Percentiles rank a stretch among this genome's conserved stretches.
Conservation (phyloP, 495 filamentous ascomycete species). For the Barbatosphaeria neglecta region DNA sequence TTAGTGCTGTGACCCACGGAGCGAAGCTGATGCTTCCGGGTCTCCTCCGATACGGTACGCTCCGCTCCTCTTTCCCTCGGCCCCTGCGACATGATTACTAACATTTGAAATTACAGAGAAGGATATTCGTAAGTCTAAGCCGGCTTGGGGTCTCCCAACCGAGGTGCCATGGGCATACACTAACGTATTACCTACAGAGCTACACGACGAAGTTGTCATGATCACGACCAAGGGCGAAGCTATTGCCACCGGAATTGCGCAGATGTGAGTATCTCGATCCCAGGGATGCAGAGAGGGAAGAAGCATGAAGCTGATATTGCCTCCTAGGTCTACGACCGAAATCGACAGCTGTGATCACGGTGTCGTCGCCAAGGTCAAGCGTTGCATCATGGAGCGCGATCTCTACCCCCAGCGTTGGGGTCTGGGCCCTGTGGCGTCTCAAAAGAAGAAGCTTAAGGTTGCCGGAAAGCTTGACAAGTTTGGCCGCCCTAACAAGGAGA, state of each 20-base stretch:
- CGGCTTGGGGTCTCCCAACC: no score
- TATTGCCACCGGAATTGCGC: slow-evolving; percentile 86
- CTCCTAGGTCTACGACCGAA: slow-evolving; percentile 65
- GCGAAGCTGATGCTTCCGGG: slow-evolving; percentile 97
- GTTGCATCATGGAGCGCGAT: slow-evolving; percentile 95
- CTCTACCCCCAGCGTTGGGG: slow-evolving; percentile 94
- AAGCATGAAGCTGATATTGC: slow-evolving; percentile 1
- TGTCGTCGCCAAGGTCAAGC: slow-evolving; percentile 75
- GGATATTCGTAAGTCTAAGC: background rate
- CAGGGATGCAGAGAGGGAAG: background rate
- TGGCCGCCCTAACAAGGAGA: slow-evolving; percentile 80
- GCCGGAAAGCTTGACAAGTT: slow-evolving; percentile 96
- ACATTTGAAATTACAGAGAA: slow-evolving; percentile 48
- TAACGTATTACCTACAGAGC: slow-evolving; percentile 5
- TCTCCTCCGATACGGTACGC: slow-evolving; percentile 72
- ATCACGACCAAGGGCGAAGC: slow-evolving; percentile 99
- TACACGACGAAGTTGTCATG: slow-evolving; percentile 84
- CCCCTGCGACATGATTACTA: slow-evolving; percentile 51
- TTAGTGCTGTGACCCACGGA: slow-evolving; percentile 95
- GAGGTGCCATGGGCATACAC: background rate
- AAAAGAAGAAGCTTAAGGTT: slow-evolving; percentile 99
- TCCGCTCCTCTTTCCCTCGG: background rate
- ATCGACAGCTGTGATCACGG: slow-evolving; percentile 90
- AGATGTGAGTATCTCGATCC: slow-evolving; percentile 46
- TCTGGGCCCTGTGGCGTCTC: slow-evolving; percentile 72